Conservation (phyloP, 768 basidiomycete species). For the Pleurotus tuber-regium region DNA sequence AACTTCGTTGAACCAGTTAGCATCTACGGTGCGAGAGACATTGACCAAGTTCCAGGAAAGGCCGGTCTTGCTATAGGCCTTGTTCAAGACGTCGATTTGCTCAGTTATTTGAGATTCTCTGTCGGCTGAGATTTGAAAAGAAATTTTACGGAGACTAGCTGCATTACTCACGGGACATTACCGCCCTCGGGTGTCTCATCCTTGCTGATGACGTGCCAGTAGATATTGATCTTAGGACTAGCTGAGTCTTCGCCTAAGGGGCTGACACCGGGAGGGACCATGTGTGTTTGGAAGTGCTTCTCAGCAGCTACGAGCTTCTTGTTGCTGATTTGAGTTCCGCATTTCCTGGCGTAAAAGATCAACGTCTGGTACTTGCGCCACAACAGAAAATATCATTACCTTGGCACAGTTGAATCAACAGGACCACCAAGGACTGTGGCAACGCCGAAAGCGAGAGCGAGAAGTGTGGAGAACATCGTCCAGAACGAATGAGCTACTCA, state of each 20-base stretch:
- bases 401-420: slow-evolving; percentile 17
- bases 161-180: slow-evolving; percentile 35
- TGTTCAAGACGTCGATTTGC: slow-evolving; percentile 41
- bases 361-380: background rate
- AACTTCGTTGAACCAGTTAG: slow-evolving; percentile 46
- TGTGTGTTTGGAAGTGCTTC: slow-evolving; percentile 39
- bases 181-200: slow-evolving; percentile 34
- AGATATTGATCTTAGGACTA: slow-evolving; percentile 18
- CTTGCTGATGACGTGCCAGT: slow-evolving; percentile 33
- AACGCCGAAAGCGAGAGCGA: slow-evolving; percentile 27
- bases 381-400: slow-evolving; percentile 16
- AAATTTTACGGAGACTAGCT: background rate
- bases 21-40: slow-evolving; percentile 40
- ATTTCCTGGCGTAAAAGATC: slow-evolving; percentile 25
- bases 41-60: slow-evolving; percentile 38
- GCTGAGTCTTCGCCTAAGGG: background rate
- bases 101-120: slow-evolving; percentile 35
- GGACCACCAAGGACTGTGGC: slow-evolving; percentile 26
- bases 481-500: background rate
- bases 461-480: slow-evolving; percentile 25
- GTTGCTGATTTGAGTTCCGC: slow-evolving; percentile 36
- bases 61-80: slow-evolving; percentile 35
- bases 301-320: slow-evolving; percentile 34
- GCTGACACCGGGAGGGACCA: slow-evolving; percentile 20
- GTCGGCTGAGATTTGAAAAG: slow-evolving; percentile 9